Evolutionary conservation across 2,329 filamentous ascomycete genomes (phyloP).

Genomic region (Verticillium longisporum): DNA sequence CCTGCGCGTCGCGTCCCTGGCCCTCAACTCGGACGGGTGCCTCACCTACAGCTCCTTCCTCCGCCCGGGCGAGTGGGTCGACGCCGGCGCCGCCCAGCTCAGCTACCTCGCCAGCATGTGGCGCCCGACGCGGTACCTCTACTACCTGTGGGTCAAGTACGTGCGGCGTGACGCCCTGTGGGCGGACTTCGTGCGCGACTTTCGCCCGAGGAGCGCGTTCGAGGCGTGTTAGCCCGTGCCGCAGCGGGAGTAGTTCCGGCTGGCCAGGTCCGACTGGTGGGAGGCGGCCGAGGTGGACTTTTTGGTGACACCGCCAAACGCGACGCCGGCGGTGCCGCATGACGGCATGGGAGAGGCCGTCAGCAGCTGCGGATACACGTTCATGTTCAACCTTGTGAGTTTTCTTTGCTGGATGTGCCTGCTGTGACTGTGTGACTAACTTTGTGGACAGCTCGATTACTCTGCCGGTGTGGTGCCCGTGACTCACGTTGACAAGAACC

Average conservation of each 20-base stretch:
- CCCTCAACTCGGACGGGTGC: conserved; percentile 81
- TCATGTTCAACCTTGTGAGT: conserved; percentile 79
- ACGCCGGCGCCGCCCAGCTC: conserved; percentile 71
- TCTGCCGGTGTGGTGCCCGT: conserved; percentile 76
- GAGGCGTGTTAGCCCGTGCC: conserved; percentile 80
- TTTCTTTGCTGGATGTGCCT: background rate
- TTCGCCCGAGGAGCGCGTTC: conserved; percentile 64
- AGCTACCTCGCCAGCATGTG: conserved; percentile 67
- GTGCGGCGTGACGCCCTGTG: conserved; percentile 68
- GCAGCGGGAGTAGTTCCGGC: conserved; percentile 70
- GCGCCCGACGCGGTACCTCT: conserved; percentile 69
- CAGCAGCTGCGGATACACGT: conserved; percentile 86
- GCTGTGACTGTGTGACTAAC: background rate
- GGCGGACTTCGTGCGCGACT: conserved; percentile 69
- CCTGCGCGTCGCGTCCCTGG: conserved; percentile 67
- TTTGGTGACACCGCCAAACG: conserved; percentile 78
- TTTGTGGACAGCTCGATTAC: conserved; percentile 64
- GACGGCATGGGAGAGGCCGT: conserved; percentile 80
- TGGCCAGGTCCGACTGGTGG: conserved; percentile 82
- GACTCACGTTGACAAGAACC: conserved; percentile 67
- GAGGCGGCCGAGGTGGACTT: conserved; percentile 66
- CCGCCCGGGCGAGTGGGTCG: conserved; percentile 70
- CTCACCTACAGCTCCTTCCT: conserved; percentile 73
- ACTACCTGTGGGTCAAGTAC: conserved; percentile 87
- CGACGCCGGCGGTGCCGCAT: conserved; percentile 82